phyloP scores from a whole-genome alignment of 2,329 filamentous ascomycete species.

The Clathrospora elynae region DNA sequence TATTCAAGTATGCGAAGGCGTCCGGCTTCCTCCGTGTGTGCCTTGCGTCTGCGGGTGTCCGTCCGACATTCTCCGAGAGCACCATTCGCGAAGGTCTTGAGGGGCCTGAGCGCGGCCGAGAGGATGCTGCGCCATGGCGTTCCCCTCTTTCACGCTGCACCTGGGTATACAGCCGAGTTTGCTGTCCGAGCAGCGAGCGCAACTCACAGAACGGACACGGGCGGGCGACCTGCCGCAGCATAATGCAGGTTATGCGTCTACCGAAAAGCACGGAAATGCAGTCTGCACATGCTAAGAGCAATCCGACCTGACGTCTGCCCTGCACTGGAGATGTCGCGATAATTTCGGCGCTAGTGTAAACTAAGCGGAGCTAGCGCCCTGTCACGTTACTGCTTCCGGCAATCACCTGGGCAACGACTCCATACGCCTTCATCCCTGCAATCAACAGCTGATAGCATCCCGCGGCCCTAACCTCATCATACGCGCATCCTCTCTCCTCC shows the following conservation, averaged over 20 bases:
- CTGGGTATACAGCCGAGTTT: conserved; percentile 46
- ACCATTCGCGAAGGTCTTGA: conserved; percentile 56
- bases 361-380: too few relatives aligned
- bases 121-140: conserved; percentile 10
- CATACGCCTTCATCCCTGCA: conserved; percentile 25
- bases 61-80: conserved; percentile 51
- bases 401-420: conserved; percentile 26
- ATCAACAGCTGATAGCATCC: conserved; percentile 32
- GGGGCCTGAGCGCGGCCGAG: conserved; percentile 44
- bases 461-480: conserved; percentile 27
- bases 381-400: conserved; percentile 25
- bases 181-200: conserved; percentile 35
- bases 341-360: conserved; percentile 3
- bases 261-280: background rate
- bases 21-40: conserved; percentile 36
- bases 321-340: conserved; percentile 11
- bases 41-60: conserved; percentile 27
- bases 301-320: conserved; percentile 13
- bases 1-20: conserved; percentile 43
- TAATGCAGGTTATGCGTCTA: conserved; percentile 3
- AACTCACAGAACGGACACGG: conserved; percentile 54
- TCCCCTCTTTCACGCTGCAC: conserved; percentile 23
- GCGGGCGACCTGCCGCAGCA: conserved; percentile 39
- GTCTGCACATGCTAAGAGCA: background rate
- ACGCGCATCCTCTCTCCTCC: conserved; percentile 32